These are phyloP conservation scores for Croton laevigatus DNA, from an alignment of 441 rosid genomes.

Conservation along the genomic window DNA sequence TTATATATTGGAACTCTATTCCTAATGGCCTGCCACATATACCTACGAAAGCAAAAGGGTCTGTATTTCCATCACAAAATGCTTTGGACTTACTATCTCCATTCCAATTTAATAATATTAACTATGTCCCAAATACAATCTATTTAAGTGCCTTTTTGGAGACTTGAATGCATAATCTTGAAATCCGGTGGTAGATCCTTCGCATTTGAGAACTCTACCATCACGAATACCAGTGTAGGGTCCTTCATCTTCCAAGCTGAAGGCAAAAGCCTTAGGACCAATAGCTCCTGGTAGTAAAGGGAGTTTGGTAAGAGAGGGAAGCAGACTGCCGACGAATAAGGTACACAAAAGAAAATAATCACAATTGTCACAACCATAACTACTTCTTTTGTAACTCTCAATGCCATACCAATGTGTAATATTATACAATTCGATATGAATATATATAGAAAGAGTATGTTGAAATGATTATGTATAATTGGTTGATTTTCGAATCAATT, in stretches of 20 bases:
- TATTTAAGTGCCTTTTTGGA: slow-evolving; percentile 8
- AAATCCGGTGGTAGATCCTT: background rate
- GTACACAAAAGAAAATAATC: background rate
- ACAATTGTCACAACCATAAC: background rate
- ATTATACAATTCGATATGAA: no score
- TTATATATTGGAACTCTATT: slow-evolving; percentile 28
- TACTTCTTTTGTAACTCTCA: background rate
- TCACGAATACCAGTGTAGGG: slow-evolving; percentile 36
- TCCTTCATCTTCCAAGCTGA: slow-evolving; percentile 43
- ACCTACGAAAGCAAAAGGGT: slow-evolving; percentile 5
- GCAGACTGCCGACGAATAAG: background rate
- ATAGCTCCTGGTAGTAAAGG: slow-evolving; percentile 23
- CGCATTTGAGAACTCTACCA: slow-evolving; percentile 12
- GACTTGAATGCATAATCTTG: background rate
- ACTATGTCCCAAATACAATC: no score
- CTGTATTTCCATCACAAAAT: no score
- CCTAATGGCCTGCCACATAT: slow-evolving; percentile 42
- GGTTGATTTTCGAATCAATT: no score
- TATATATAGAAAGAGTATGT: no score
- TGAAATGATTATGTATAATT: no score
- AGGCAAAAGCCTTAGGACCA: slow-evolving; percentile 58
- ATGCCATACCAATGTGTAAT: background rate
- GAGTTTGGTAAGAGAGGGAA: background rate
- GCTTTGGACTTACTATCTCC: slow-evolving; percentile 29
- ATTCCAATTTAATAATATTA: no score